Evolutionary conservation across 208 protist genomes (phyloP), one percentile per base, ranked within the genome.

Genomic region (Tritrichomonas musculus): DNA sequence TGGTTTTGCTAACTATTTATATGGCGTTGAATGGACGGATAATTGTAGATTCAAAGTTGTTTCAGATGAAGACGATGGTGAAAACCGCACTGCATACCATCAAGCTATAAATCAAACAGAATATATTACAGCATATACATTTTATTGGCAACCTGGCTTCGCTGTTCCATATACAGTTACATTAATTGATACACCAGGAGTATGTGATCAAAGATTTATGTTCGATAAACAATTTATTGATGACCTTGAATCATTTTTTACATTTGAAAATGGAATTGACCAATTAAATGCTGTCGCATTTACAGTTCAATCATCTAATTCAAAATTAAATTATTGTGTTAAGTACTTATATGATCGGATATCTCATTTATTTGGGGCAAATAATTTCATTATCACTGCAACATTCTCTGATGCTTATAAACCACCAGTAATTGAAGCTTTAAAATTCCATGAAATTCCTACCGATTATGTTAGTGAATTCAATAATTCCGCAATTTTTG

Each of bases 111-210:
- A n/a, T n/a, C n/a, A n/a, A n/a, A n/a, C n/a, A n/a, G 3, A n/a
- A n/a, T 69, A n/a, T n/a, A 69, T 69, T n/a, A 69, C 64, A n/a
- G 64, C 64, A n/a, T 69, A 69, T 69, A 69, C 64, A n/a, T 69
- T 69, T n/a, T 20, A 8, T 33, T 69, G 27, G 11, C 64, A 69
- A 33, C 64, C 64, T 33, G 8, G 27, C 30, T 69, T 69, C 27
- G 17, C 64, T n/a, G 64, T 69, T 69, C 73, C 73, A 27, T 84
- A 49, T 84, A 84, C 33, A 27, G 33, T 84, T 30, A 84, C 73
- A 49, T 3, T 84, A 2, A 50, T 84, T 53, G 73, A 84, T 84
- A 49, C 73, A 49, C 73, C 33, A 8, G 73, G 73, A 30, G 4
- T 84, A 49, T 11, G 73, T 84, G 73, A 84, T 50, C 44, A 11